Conservation (phyloP, 1,284 basidiomycete species). For the Coniferiporia sulphurascens region DNA sequence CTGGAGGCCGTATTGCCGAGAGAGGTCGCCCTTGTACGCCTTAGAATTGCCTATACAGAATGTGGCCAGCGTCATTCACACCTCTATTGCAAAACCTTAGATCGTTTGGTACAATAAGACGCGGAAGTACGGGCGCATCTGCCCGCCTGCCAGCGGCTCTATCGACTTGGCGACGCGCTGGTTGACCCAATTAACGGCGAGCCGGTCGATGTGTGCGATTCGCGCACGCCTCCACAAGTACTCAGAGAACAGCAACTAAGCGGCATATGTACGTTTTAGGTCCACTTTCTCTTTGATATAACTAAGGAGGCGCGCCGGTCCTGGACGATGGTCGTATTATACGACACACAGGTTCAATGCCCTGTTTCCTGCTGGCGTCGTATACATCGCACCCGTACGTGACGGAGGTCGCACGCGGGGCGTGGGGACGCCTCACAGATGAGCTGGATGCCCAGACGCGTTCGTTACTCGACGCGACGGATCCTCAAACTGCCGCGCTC, state of each 20-base stretch:
- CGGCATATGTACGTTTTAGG: conserved; percentile 57
- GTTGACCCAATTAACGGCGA: conserved; percentile 40
- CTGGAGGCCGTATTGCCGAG: conserved; percentile 60
- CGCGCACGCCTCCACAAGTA: conserved; percentile 39
- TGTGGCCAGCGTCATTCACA: not conserved
- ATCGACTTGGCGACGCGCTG: conserved; percentile 59
- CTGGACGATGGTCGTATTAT: not conserved
- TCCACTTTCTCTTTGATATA: not conserved
- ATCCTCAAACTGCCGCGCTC: conserved; percentile 12
- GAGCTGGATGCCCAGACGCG: conserved; percentile 65
- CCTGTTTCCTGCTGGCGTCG: conserved; percentile 70
- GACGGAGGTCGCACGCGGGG: conserved; percentile 55
- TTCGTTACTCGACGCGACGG: conserved; percentile 48
- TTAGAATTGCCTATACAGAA: not conserved
- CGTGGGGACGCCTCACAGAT: conserved; percentile 64
- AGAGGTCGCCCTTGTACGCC: conserved; percentile 60
- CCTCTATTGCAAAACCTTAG: conserved; percentile 31
- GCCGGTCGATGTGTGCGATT: conserved; percentile 21
- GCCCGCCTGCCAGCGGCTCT: conserved; percentile 68
- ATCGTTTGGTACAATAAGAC: conserved; percentile 84
- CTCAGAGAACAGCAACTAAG: conserved; percentile 63
- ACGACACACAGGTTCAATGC: conserved; percentile 52
- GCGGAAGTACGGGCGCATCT: conserved; percentile 58
- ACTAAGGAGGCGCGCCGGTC: not conserved
- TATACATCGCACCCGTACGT: conserved; percentile 40